A percentile compares a stretch with the other conserved stretches of the same genome.
Evolutionary conservation across 257 asterid species (phyloP).

Genomic region (Nicotiana tomentosiformis): DNA sequence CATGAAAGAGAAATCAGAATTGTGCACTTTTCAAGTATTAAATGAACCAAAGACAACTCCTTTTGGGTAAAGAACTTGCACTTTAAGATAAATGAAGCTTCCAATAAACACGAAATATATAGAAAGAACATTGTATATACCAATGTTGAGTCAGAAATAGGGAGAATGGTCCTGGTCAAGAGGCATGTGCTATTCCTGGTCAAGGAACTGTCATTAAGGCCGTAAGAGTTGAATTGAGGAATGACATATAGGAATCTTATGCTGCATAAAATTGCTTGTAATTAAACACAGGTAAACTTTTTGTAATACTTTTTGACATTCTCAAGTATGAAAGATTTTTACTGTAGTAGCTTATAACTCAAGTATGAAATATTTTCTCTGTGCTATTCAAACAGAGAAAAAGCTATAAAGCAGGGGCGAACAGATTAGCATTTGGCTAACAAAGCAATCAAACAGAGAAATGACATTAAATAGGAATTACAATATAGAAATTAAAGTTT

Average conservation of each 20-base stretch:
- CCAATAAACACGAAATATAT: too few species aligned
- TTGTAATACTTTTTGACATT: not conserved
- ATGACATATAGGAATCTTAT: not conserved
- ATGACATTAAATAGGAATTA: not conserved
- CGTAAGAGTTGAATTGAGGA: not conserved
- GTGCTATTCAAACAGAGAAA: not conserved
- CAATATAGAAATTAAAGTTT: not conserved
- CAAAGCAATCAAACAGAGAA: not conserved
- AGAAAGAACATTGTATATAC: too few species aligned
- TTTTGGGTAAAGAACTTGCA: too few species aligned
- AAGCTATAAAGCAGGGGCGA: not conserved
- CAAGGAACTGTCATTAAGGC: too few species aligned
- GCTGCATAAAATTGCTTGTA: not conserved
- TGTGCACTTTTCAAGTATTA: too few species aligned
- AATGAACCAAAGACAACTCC: too few species aligned
- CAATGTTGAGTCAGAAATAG: too few species aligned
- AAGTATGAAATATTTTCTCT: not conserved
- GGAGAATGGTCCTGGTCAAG: too few species aligned
- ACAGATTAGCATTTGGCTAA: not conserved
- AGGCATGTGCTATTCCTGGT: too few species aligned
- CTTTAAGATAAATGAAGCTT: too few species aligned
- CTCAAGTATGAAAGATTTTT: not conserved
- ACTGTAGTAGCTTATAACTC: not conserved
- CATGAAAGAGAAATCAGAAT: too few species aligned
- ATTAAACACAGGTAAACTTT: not conserved